Conservation (phyloP, 148 eudicot genomes). For the Persicaria tinctoria region DNA sequence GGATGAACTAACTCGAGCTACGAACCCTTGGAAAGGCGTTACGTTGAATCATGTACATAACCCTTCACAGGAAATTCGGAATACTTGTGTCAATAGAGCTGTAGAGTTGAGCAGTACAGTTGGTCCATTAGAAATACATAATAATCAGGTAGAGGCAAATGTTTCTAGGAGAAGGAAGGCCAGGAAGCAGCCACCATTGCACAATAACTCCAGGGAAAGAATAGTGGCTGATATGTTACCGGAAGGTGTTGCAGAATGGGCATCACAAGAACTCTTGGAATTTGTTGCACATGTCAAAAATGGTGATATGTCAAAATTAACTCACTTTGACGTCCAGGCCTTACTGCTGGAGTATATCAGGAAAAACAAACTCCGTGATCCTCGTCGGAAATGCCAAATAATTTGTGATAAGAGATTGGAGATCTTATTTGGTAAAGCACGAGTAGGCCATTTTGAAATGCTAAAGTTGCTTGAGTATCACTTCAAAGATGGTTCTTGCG, state of each 20-base stretch:
- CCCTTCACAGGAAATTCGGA: constrained; percentile 11
- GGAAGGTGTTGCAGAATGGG: constrained; percentile 52
- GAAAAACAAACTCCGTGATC: constrained; percentile 82
- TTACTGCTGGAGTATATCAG: constrained; percentile 80
- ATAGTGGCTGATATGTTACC: constrained; percentile 21
- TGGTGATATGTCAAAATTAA: constrained; percentile 63
- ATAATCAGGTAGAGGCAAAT: constrained; percentile 28
- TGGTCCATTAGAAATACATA: constrained; percentile 18
- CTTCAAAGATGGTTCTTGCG: constrained; percentile 51
- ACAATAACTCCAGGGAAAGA: constrained; percentile 21
- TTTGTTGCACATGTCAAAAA: constrained; percentile 79
- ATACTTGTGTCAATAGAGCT: constrained; percentile 7
- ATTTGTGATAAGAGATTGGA: constrained; percentile 76
- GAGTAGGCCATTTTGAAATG: constrained; percentile 92
- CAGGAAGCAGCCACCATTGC: constrained; percentile 26
- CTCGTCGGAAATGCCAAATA: constrained; percentile 66
- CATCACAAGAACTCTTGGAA: constrained; percentile 71
- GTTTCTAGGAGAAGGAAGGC: constrained; percentile 40
- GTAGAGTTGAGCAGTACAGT: constrained; percentile 14
- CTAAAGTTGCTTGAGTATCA: constrained; percentile 75
- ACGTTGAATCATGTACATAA: constrained; percentile 17
- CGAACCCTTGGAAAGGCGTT: constrained; percentile 50
- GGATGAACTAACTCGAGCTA: constrained; percentile 62
- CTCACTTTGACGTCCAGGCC: constrained; percentile 80
- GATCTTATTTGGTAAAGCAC: constrained; percentile 59